Evolutionary conservation across 371 early-diverging fungal species (phyloP).

Genomic region (Nematocida sp.): DNA sequence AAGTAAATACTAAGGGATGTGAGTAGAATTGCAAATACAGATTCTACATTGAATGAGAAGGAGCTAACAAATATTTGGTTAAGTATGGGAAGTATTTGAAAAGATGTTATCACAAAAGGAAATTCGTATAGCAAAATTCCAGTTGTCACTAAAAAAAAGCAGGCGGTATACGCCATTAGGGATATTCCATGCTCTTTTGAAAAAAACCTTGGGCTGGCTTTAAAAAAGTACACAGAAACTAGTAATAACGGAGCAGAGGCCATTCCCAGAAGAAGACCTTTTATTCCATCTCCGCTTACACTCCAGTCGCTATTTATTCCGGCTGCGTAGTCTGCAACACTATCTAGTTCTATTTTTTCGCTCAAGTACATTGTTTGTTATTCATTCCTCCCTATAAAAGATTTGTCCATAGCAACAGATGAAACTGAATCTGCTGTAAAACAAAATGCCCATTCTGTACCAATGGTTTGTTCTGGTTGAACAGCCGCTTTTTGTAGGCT

Average conservation of each 20-base stretch:
- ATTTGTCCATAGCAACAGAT: slow-evolving; percentile 6
- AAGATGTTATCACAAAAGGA: slow-evolving; percentile 31
- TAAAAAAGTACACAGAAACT: slow-evolving; percentile 55
- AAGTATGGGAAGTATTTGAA: slow-evolving; percentile 41
- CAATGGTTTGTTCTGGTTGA: not conserved
- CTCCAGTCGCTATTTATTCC: not conserved
- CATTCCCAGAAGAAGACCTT: slow-evolving; percentile 46
- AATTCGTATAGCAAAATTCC: slow-evolving; percentile 24
- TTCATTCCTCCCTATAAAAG: not conserved
- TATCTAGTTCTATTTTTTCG: not conserved
- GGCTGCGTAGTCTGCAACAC: not conserved
- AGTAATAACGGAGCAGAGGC: slow-evolving; percentile 35
- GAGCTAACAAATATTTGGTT: slow-evolving; percentile 54
- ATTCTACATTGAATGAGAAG: slow-evolving; percentile 14
- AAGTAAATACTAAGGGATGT: slow-evolving; percentile 35
- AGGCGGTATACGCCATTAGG: slow-evolving; percentile 27
- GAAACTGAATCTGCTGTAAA: not conserved
- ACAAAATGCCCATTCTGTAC: not conserved
- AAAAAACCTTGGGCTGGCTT: slow-evolving; percentile 46
- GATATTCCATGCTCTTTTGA: slow-evolving; percentile 44
- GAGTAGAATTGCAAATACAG: slow-evolving; percentile 17
- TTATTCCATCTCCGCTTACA: slow-evolving; percentile 10
- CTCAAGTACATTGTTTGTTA: slow-evolving; percentile 10
- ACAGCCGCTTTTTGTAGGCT: too few relatives aligned
- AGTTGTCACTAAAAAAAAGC: slow-evolving; percentile 7